Conservation (phyloP, 106 monocot genomes). For the Posidonia australis region DNA sequence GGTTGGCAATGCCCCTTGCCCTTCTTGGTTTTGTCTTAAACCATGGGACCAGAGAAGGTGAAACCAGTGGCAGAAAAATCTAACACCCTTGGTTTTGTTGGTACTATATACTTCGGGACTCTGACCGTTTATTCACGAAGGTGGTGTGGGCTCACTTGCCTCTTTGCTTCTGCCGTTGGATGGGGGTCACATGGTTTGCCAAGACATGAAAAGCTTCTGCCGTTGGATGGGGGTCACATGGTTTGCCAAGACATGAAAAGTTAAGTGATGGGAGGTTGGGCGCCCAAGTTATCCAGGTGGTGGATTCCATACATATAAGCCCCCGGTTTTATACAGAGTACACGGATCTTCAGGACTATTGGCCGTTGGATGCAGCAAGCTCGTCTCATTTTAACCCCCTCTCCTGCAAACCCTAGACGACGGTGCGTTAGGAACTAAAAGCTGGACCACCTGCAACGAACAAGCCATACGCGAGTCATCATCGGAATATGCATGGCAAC, state of each 20-base stretch:
- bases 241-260: not conserved
- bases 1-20: not conserved
- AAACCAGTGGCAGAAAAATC: not conserved
- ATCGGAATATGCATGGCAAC: too few species aligned
- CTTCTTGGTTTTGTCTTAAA: slow-evolving; percentile 1
- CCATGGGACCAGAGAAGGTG: not conserved
- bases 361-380: too few species aligned
- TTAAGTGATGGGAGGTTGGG: not conserved
- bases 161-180: not conserved
- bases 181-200: not conserved
- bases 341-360: too few species aligned
- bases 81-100: too few species aligned
- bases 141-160: not conserved
- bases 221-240: slow-evolving; percentile 1
- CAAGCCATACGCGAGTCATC: too few species aligned
- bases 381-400: too few species aligned
- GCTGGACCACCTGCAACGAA: too few species aligned
- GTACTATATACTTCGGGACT: not conserved
- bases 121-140: not conserved
- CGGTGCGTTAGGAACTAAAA: too few species aligned
- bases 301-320: not conserved
- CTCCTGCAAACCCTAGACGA: too few species aligned
- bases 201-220: not conserved
- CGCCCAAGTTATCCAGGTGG: not conserved
- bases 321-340: slow-evolving; percentile 1